Conservation (phyloP, 2,329 filamentous ascomycete genomes). For the Sphaerulina vaccinii region DNA sequence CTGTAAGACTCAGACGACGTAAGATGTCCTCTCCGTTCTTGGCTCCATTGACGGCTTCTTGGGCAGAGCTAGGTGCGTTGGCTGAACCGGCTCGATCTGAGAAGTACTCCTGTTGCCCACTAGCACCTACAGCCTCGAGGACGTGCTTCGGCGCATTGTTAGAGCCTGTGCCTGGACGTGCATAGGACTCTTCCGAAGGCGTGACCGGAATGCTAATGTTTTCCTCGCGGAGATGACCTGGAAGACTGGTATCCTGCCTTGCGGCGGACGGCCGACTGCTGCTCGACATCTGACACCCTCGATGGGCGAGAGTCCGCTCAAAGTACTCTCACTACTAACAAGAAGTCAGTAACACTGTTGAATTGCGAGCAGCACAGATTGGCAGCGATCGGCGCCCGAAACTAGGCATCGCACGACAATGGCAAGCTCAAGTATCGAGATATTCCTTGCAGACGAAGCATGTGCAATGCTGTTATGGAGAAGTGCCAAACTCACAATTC, state of each 20-base stretch:
- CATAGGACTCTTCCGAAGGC: constrained; percentile 25
- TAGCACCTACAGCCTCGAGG: constrained; percentile 26
- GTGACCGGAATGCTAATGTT: constrained; percentile 29
- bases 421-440: background rate
- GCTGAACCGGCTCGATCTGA: constrained; percentile 7
- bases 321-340: constrained; percentile 19
- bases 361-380: constrained; percentile 1
- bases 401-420: background rate
- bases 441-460: background rate
- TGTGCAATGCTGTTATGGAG: background rate
- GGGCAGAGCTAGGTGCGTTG: constrained; percentile 36
- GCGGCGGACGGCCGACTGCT: constrained; percentile 20
- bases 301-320: constrained; percentile 18
- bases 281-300: constrained; percentile 26
- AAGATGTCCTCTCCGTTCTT: constrained; percentile 52
- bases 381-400: constrained; percentile 3
- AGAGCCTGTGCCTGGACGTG: constrained; percentile 12
- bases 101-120: constrained; percentile 11
- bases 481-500: constrained; percentile 12
- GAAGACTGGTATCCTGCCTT: constrained; percentile 22
- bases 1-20: constrained; percentile 52
- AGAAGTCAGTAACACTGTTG: constrained; percentile 16
- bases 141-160: constrained; percentile 22
- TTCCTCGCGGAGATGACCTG: constrained; percentile 21
- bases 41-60: constrained; percentile 46